Evolutionary conservation across 148 eudicot species (phyloP), one percentile per base, ranked within the genome.

Genomic region (Rhododendron ovatum): DNA sequence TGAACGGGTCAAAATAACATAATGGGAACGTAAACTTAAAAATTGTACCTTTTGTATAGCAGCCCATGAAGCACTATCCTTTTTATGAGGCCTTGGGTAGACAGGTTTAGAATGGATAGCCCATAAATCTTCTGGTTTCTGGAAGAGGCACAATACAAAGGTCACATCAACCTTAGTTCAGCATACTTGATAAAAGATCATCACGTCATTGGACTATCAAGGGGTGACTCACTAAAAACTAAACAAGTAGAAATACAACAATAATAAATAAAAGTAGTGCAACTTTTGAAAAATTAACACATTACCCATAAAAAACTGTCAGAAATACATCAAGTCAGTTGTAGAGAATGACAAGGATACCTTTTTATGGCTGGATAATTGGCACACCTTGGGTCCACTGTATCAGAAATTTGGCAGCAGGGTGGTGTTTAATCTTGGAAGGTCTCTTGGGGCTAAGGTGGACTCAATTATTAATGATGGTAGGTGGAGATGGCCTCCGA

Each of bases 121-220:
- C 98, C 98, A 98, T 89, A 98, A 91, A 91, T 94, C 98, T 84
- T 95, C 99, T 86, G 98, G 99, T 87, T 93, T 93, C 99, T 98
- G 94, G 81, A 89, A 90, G 85, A 82, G 83, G 55, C 35, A 85
- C 41, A 35, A 53, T 55, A 80, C 78, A 74, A 71, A 48, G 50
- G 63, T 57, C 85, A 69, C 55, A 79, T 83, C 69, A 86, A 84
- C 33, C 63, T 74, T 53, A 87, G 53, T 33, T 85, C 67, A 79
- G 26, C 35, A 73, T 30, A 20, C 83, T 47, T 47, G 82, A 41
- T 41, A 41, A 41, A 74, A 18, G 45, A 28, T 83, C 57, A 84
- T 51, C 35, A 63, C 7, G 43, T 57, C 37, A 77, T 37, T 8
- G n/a, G 33, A 35, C 45, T 73, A 74, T 37, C 37, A 30, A 13